Evolutionary conservation across 2,329 filamentous ascomycete species (phyloP), one percentile per base, ranked within the genome.

Genomic region (Pyrenochaeta sp.): DNA sequence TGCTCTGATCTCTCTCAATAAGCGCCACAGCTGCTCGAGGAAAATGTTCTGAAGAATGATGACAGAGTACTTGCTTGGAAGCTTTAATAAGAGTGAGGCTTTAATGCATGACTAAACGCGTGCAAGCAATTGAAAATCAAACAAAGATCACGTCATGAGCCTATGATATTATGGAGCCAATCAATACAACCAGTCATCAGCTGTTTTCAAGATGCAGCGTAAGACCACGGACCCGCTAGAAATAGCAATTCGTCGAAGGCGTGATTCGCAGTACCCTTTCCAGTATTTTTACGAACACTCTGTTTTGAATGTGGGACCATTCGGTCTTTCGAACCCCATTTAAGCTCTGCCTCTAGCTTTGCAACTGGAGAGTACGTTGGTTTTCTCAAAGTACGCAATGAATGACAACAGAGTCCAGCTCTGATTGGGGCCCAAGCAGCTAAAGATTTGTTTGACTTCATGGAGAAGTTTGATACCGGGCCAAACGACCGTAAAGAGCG

Each of bases 201-300:
- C 45, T 60, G 60, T 52, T 57, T 56, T 59, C 45, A 49, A 48
- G 23, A 39, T 54, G 42, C 48, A 50, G 42, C 15, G 60, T 61
- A 33, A 27, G 23, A 63, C 63, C 61, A 60, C 54, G 60, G 59
- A 61, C 17, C 36, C 57, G 61, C 60, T 53, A 61, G 20, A 41
- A 32, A 49, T 44, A 35, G 46, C 45, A 57, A 47, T 32, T 21
- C 45, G 30, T 48, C 45, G 35, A 39, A 49, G 27, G 11, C 44
- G 29, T 45, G 33, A 30, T 29, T 45, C 32, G 44, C 48, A 21
- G 18, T 45, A 42, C 29, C 14, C 30, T 36, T 9, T 27, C 9
- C 23, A 27, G 9, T 27, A 9, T 27, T 27, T 4, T 27, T 27
- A 9, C 9, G 23, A 27, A 9, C 23, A 27, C 4, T 5, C 23